phyloP scores from a whole-genome alignment of 306 rosid genomes.

The Quillaja saponaria region DNA sequence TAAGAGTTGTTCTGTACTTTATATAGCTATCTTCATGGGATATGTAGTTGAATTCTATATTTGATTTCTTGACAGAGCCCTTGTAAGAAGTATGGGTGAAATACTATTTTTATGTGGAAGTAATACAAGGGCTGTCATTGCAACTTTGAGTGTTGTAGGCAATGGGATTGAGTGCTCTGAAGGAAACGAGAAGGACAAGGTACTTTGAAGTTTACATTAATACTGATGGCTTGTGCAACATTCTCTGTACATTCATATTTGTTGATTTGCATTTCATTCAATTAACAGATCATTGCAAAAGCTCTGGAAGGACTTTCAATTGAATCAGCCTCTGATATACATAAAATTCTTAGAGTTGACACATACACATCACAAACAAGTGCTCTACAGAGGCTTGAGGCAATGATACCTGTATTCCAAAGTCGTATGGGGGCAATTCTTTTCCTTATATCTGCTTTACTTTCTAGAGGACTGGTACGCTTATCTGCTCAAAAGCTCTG shows the following conservation, averaged over 20 bases:
- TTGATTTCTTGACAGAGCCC: slow-evolving; percentile 59
- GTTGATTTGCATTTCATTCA: slow-evolving; percentile 27
- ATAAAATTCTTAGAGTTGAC: slow-evolving; percentile 71
- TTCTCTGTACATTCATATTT: slow-evolving; percentile 14
- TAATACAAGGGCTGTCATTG: slow-evolving; percentile 70
- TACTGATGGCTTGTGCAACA: slow-evolving; percentile 20
- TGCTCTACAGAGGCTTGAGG: slow-evolving; percentile 73
- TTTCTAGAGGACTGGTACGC: slow-evolving; percentile 91
- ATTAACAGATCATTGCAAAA: slow-evolving; percentile 55
- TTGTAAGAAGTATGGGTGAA: slow-evolving; percentile 85
- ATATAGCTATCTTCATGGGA: no score
- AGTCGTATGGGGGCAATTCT: slow-evolving; percentile 99
- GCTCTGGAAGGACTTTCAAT: slow-evolving; percentile 78
- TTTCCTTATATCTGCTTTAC: slow-evolving; percentile 89
- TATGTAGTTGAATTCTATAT: neutral
- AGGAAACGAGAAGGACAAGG: slow-evolving; percentile 63
- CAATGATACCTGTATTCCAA: slow-evolving; percentile 66
- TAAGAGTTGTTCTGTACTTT: no score
- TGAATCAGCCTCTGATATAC: slow-evolving; percentile 77
- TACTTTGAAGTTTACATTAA: slow-evolving; percentile 33
- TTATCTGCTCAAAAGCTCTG: slow-evolving; percentile 33
- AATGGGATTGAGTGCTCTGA: slow-evolving; percentile 42
- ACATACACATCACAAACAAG: slow-evolving; percentile 57
- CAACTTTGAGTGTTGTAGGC: slow-evolving; percentile 62
- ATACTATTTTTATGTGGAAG: slow-evolving; percentile 83